These are phyloP conservation scores for Escovopsis sp. DNA, from an alignment of 2,329 filamentous ascomycete genomes.

Conservation along the genomic window DNA sequence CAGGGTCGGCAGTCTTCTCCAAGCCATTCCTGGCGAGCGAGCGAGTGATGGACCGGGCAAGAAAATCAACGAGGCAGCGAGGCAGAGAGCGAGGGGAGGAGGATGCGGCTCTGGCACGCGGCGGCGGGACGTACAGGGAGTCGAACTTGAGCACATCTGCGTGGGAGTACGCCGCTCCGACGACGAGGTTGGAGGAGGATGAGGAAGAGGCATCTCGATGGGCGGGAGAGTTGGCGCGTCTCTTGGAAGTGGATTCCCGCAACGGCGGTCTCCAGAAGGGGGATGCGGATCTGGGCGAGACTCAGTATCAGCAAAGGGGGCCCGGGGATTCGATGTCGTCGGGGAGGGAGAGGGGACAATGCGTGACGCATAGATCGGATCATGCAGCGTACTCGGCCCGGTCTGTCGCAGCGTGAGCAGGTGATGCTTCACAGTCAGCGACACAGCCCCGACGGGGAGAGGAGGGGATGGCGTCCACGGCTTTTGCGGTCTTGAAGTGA, in stretches of 20 bases:
- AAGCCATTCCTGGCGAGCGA: too few species aligned
- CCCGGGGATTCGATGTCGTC: background rate
- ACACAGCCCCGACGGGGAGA: constrained; percentile 1
- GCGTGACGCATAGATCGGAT: background rate
- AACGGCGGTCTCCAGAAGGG: constrained; percentile 65
- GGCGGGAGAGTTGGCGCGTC: constrained; percentile 22
- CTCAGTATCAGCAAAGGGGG: constrained; percentile 14
- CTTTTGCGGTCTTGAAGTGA: too few species aligned
- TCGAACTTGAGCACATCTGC: constrained; percentile 86
- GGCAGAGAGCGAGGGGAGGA: too few species aligned
- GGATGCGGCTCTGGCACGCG: background rate
- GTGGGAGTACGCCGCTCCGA: constrained; percentile 92
- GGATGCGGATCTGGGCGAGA: constrained; percentile 56
- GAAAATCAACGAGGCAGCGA: too few species aligned
- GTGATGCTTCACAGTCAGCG: constrained; percentile 12
- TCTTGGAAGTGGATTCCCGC: constrained; percentile 36
- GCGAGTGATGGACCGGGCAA: too few species aligned
- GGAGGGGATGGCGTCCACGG: too few species aligned
- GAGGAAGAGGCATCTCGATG: constrained; percentile 38
- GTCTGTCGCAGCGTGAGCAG: constrained; percentile 26
- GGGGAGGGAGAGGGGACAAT: background rate
- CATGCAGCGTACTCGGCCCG: constrained; percentile 44
- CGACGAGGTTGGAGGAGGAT: constrained; percentile 53
- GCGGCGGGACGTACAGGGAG: constrained; percentile 42
- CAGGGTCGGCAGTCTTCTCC: constrained; percentile 2